These are phyloP conservation scores for Pachysandra terminalis DNA, from an alignment of 164 flowering plant genomes.

Conservation along the genomic window DNA sequence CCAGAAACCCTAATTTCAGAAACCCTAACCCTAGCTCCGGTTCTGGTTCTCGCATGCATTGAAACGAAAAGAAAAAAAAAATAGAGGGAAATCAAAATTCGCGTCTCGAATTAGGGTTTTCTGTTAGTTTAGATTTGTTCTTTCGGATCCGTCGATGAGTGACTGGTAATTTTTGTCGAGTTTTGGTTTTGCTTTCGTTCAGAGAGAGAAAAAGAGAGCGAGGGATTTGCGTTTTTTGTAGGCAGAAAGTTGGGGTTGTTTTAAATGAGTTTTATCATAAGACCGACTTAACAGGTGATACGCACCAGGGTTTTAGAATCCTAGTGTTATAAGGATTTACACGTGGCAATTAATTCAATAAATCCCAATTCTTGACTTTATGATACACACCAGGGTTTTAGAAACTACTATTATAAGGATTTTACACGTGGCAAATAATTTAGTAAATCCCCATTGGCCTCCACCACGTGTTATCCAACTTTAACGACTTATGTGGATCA, in stretches of 20 bases:
- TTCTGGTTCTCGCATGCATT: neutral
- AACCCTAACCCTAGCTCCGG: constrained; percentile 18
- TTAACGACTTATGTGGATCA: too few relatives aligned
- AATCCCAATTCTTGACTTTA: too few relatives aligned
- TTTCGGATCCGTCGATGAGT: constrained; percentile 16
- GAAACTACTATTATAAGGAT: too few relatives aligned
- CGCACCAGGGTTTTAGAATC: neutral
- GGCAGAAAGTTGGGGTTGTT: constrained; percentile 12
- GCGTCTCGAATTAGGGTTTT: constrained; percentile 23
- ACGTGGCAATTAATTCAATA: too few relatives aligned
- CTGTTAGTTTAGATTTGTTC: constrained; percentile 2
- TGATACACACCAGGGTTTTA: too few relatives aligned
- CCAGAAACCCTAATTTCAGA: constrained; percentile 21
- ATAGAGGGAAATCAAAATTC: too few relatives aligned
- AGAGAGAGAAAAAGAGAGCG: constrained; percentile 5
- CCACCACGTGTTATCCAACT: too few relatives aligned
- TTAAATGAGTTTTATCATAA: neutral
- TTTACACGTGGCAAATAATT: too few relatives aligned
- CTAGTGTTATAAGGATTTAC: too few relatives aligned
- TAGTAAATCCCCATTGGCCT: too few relatives aligned
- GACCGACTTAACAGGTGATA: too few relatives aligned
- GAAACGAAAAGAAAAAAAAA: neutral
- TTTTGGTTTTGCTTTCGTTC: neutral
- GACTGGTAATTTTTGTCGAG: constrained; percentile 8
- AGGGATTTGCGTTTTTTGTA: constrained; percentile 30